Base-by-base conservation (phyloP, 345 rosid species). In the Rhizophora mangle region DNA sequence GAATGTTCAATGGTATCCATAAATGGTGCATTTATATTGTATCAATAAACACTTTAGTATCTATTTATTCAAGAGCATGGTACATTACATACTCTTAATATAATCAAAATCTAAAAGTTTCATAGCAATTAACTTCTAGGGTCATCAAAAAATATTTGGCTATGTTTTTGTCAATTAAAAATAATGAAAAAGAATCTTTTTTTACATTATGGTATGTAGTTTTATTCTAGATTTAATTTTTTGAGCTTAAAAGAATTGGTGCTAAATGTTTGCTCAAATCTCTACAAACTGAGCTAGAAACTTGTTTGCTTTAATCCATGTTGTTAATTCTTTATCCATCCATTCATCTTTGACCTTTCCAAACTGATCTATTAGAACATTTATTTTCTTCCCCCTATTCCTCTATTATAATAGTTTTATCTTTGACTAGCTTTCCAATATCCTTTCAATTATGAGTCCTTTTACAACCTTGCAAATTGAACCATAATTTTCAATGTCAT, bases 231-330 rank as follows among this genome's bases (percentile, higher is more conserved):
- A 26, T 53, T 43, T 62, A 11, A 8, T 15, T 62, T 55, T 61
- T 52, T 37, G 15, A 1, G 46, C 6, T 5, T 37, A 10, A 8
- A 37, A 37, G 46, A 37, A 37, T 37, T 37, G 3, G 18, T 55
- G 31, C 8, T 8, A 27, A 3, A 20, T 68, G 32, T 37, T 62
- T 30, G 19, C 56, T 21, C 10, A 19, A 20, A 53, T 59, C 27
- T 60, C 69, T 54, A 54, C 39, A 57, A 53, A 60, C 51, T 24
- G 3, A 3, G 59, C 53, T 36, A 59, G 37, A 36, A 80, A 89
- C 98, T 95, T 91, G 77, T 94, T 94, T n/a, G 98, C 97, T 83
- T 87, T 88, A 68, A 94, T 89, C 96, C 95, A 91, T 60, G 95
- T 84, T 6, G 83, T 65, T 82, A 91, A 76, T 76, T 89, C 96